Evolutionary conservation across 495 filamentous ascomycete species (phyloP).

Genomic region (Penicillium malachiteum): DNA sequence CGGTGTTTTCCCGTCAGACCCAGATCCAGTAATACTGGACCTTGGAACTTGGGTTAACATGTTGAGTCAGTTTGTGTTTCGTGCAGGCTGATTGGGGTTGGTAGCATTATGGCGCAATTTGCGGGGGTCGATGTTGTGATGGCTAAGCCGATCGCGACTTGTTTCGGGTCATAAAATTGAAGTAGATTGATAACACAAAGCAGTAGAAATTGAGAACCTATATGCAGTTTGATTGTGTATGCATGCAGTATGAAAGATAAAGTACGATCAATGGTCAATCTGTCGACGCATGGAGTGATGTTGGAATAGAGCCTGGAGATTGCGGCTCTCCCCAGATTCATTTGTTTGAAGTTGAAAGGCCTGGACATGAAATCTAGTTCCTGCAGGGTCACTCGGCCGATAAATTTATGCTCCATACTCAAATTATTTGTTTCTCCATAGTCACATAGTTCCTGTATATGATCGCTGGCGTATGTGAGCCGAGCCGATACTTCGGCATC

Average conservation of each 20-base stretch:
- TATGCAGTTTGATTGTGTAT: no score
- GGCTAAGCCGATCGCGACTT: background rate
- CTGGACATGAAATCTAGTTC: background rate
- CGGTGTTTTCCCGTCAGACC: background rate
- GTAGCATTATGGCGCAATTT: constrained; percentile 33
- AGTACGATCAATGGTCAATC: no score
- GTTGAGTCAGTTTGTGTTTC: background rate
- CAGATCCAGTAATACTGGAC: background rate
- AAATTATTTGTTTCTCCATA: background rate
- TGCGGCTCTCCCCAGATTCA: no score
- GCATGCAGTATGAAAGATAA: no score
- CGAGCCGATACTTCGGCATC: background rate
- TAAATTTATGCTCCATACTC: background rate
- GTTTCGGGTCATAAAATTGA: background rate
- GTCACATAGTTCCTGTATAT: background rate
- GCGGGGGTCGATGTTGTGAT: constrained; percentile 35
- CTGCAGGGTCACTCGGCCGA: constrained; percentile 9
- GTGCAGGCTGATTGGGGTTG: constrained; percentile 18
- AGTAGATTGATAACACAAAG: background rate
- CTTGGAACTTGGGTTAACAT: no score
- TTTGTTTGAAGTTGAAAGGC: background rate
- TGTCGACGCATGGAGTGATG: no score
- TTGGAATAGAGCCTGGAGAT: no score
- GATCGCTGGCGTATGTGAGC: background rate
- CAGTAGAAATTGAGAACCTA: background rate